Base-by-base conservation (phyloP, 148 eudicot species). In the Camellia japonica region DNA sequence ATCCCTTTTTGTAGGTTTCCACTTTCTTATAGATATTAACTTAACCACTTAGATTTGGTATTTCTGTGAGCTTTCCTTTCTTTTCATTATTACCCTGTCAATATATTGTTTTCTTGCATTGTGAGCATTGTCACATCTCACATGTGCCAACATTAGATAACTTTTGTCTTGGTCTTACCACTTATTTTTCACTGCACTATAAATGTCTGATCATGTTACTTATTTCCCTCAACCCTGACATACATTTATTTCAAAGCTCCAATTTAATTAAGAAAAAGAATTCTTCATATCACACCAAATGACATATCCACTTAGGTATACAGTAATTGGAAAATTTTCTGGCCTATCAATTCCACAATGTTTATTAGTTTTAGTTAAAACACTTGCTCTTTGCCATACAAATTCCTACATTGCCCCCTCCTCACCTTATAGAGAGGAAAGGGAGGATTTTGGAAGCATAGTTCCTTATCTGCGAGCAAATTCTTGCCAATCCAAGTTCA, bases 391-490 rank as follows among this genome's bases (percentile, higher is more conserved):
- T 72, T 13, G 16, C 18, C 75, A 52, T 72, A 43, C 59, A 54
- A 72, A 72, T 72, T 72, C 60, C 10, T 72, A 52, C 61, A 68
- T 51, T 68, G n/a, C 19, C 19, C 18, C 19, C 71, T 43, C 11
- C 19, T 49, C 51, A 7, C 16, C 47, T 6, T 14, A 1, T 68
- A 9, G 71, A 46, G 2, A 15, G 15, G 75, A 23, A 20, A 23
- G 56, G 43, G 10, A 52, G 44, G 44, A 72, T 60, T 60, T 60
- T 60, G 20, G 64, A 15, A 23, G 38, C 75, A 18, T 54, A 72
- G 23, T 52, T 11, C 75, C 54, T 0, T 69, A 5, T 71, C 9
- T 9, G 9, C 8, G 16, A 51, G 59, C 11, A 44, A 19, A 51
- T 51, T 71, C 60, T 51, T 71, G 49, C 59, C 59, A 19, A 14